Evolutionary conservation across 208 protist species (phyloP), one percentile per base, ranked within the genome.

Genomic region (Polymyxa betae): DNA sequence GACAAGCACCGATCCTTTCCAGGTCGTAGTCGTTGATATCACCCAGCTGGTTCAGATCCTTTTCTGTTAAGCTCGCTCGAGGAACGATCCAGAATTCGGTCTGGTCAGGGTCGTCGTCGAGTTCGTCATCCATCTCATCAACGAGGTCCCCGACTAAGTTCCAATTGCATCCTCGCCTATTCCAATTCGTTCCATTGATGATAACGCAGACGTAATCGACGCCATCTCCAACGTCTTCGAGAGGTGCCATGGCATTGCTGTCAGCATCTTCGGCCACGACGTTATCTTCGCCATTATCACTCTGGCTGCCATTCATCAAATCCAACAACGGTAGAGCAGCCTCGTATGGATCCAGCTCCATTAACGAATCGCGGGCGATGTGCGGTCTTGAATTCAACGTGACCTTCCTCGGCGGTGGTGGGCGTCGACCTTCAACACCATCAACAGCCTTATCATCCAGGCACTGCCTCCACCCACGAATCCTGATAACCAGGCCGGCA

Each of bases 21-120:
- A 82, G 72, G n/a, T 82, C 72, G n/a, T 82, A 82, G 16, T 82
- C 35, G 72, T 82, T 82, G 72, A 82, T 82, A 43, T 82, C 72
- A 12, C 35, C 72, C 16, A 82, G 72, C 72, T 82, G 72, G 40
- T 82, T 82, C n/a, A 82, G 72, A n/a, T 82, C 72, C 72, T 82
- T 82, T 82, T 82, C 16, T 43, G 40, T 38, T 20, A 82, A n/a
- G n/a, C 5, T 82, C n/a, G 5, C 35, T 43, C 72, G 5, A 43
- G 72, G 72, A 35, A 43, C n/a, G 12, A 82, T n/a, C 72, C 72
- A 82, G n/a, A 82, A 82, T 35, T 82, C 72, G 35, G 35, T 35
- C 35, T 82, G 5, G 72, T 45, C n/a, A 5, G n/a, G n/a, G 5
- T 82, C 72, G 72, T 82, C 72, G 12, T 5, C n/a, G 29, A 32